A percentile compares a stretch with the other conserved stretches of the same genome.
phyloP scores from a whole-genome alignment of 495 filamentous ascomycete genomes.

The Platismatia glauca region DNA sequence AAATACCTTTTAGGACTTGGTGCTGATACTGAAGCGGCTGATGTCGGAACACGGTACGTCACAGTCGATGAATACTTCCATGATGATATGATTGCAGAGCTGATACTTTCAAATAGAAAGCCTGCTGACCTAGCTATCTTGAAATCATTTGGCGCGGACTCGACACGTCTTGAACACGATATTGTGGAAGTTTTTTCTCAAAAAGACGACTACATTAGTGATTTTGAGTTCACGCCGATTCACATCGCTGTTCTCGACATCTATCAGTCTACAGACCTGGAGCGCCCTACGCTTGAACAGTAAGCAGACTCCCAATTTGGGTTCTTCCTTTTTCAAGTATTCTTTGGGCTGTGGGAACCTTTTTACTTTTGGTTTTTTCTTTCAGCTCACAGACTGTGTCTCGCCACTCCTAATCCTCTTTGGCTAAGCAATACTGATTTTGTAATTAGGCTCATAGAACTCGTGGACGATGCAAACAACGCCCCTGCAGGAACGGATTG shows the following conservation, averaged over 20 bases:
- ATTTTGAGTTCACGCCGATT: slow-evolving; percentile 16
- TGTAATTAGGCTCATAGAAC: slow-evolving; percentile 8
- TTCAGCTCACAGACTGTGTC: neutral
- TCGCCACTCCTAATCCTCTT: neutral
- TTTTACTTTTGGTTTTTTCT: neutral
- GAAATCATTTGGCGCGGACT: slow-evolving; percentile 9
- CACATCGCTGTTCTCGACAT: slow-evolving; percentile 16
- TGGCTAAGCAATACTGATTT: neutral
- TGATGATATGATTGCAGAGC: neutral
- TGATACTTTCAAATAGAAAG: slow-evolving; percentile 1
- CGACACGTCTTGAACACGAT: slow-evolving; percentile 8
- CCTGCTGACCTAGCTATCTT: slow-evolving; percentile 16
- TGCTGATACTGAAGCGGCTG: slow-evolving; percentile 13
- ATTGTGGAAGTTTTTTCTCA: slow-evolving; percentile 17
- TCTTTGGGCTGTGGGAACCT: neutral
- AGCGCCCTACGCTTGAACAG: slow-evolving; percentile 16
- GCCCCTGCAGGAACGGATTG: slow-evolving; percentile 15
- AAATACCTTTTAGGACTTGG: slow-evolving; percentile 12
- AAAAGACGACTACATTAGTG: slow-evolving; percentile 15
- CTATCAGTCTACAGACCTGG: slow-evolving; percentile 13
- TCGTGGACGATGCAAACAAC: slow-evolving; percentile 15
- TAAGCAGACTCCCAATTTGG: neutral
- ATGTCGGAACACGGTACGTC: slow-evolving; percentile 12
- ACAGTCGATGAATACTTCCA: neutral
- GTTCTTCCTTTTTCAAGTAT: neutral